These are phyloP conservation scores for Murraya paniculata DNA, from an alignment of 345 rosid genomes.

Conservation along the genomic window DNA sequence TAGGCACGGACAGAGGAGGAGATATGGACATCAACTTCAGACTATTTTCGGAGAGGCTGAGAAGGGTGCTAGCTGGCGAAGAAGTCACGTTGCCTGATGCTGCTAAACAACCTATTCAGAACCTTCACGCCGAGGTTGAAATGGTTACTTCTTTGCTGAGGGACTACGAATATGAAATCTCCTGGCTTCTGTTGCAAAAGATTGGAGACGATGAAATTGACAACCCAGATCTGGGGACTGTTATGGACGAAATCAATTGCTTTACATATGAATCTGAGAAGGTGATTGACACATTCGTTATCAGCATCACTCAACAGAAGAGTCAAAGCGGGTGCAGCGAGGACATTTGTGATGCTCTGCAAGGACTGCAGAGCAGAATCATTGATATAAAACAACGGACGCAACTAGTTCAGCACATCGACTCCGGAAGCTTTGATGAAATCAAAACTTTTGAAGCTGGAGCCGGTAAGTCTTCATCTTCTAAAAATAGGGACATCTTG, in stretches of 20 bases:
- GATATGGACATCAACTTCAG: not conserved
- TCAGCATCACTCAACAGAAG: not conserved
- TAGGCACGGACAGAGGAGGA: too few relatives aligned
- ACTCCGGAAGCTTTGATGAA: too few relatives aligned
- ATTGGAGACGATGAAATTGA: accelerated
- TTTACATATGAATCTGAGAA: not conserved
- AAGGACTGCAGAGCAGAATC: not conserved
- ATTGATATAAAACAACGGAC: not conserved
- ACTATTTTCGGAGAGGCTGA: not conserved
- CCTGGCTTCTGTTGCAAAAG: not conserved
- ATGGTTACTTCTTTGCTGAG: not conserved
- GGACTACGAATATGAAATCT: not conserved
- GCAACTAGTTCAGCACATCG: not conserved
- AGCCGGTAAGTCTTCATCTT: not conserved
- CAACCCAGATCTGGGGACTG: accelerated
- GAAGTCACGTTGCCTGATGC: not conserved
- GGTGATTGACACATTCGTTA: not conserved
- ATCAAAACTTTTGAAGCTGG: not conserved
- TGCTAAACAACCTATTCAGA: not conserved
- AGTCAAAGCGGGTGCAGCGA: not conserved
- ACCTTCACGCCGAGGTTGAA: not conserved
- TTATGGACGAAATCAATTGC: not conserved
- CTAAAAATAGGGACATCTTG: too few relatives aligned
- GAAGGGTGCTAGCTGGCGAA: not conserved
- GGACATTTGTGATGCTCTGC: not conserved